Evolutionary conservation across 73 alveolate genomes (phyloP).

Genomic region (Blepharisma stoltei): DNA sequence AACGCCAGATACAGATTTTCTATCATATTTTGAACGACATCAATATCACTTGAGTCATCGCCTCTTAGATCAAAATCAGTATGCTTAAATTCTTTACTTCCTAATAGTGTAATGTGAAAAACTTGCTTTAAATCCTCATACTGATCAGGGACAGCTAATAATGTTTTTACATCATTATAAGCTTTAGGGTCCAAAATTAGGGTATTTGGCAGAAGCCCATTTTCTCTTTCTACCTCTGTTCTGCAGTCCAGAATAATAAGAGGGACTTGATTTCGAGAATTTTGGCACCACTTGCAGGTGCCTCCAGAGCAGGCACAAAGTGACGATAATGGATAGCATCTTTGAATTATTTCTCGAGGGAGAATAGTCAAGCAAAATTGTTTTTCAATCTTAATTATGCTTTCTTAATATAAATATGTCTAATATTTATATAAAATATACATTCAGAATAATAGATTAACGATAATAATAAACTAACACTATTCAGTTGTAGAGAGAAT

Average conservation of each 20-base stretch:
- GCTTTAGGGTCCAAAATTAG: conserved; percentile 10
- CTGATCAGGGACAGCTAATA: neutral
- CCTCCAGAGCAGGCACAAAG: conserved; percentile 32
- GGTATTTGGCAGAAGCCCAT: conserved; percentile 21
- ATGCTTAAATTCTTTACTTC: neutral
- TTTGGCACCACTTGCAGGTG: conserved; percentile 3
- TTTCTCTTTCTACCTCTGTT: neutral
- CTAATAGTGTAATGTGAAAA: conserved; percentile 4
- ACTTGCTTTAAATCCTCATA: neutral
- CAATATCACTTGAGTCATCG: neutral
- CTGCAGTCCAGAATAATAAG: conserved; percentile 5
- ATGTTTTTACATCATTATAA: neutral
- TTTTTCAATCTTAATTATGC: conserved; percentile 35
- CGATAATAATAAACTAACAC: too few species aligned
- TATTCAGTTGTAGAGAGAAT: too few species aligned
- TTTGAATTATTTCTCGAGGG: conserved; percentile 39
- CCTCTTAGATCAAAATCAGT: neutral
- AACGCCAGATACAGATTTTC: neutral
- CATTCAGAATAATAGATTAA: too few species aligned
- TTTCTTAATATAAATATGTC: too few species aligned
- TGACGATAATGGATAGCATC: conserved; percentile 36
- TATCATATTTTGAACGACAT: conserved; percentile 19
- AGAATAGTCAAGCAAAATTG: conserved; percentile 43
- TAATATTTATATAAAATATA: too few species aligned
- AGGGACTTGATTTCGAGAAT: neutral